A percentile compares a stretch with the other conserved stretches of the same genome.
These are phyloP conservation scores for Calonectria hongkongensis DNA, from an alignment of 2,329 filamentous ascomycete species.

Conservation along the genomic window DNA sequence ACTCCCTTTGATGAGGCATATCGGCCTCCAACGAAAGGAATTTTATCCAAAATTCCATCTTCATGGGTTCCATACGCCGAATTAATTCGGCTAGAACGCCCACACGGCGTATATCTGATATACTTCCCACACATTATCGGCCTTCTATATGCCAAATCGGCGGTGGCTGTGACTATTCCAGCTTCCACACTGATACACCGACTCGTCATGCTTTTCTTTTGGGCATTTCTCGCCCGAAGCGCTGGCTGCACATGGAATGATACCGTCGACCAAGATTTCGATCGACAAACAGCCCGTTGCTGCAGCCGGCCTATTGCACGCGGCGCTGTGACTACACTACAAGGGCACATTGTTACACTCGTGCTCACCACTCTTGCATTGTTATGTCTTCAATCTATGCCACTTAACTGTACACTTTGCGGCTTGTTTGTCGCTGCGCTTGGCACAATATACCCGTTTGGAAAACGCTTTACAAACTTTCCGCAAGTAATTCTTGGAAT, in stretches of 20 bases:
- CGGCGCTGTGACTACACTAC: slow-evolving; percentile 67
- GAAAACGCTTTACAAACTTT: slow-evolving; percentile 71
- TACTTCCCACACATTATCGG: slow-evolving; percentile 69
- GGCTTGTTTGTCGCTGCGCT: slow-evolving; percentile 65
- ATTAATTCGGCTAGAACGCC: slow-evolving; percentile 71
- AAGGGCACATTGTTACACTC: slow-evolving; percentile 58
- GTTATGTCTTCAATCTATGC: slow-evolving; percentile 27
- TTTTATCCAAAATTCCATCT: slow-evolving; percentile 65
- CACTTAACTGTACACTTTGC: slow-evolving; percentile 53
- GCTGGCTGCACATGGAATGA: slow-evolving; percentile 72
- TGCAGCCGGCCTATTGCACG: slow-evolving; percentile 68
- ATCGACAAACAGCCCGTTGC: slow-evolving; percentile 70
- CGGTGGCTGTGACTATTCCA: slow-evolving; percentile 60
- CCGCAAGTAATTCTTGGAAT: slow-evolving; percentile 71
- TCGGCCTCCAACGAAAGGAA: slow-evolving; percentile 64
- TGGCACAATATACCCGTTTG: slow-evolving; percentile 68
- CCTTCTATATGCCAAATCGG: slow-evolving; percentile 66
- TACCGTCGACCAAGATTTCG: slow-evolving; percentile 71
- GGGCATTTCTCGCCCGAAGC: slow-evolving; percentile 66
- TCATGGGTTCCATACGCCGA: slow-evolving; percentile 74
- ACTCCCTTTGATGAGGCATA: slow-evolving; percentile 52
- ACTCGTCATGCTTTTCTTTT: slow-evolving; percentile 62
- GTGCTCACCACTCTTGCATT: slow-evolving; percentile 17
- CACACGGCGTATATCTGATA: slow-evolving; percentile 70
- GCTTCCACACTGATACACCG: slow-evolving; percentile 46